A percentile compares a stretch with the other conserved stretches of the same genome.
phyloP scores from a whole-genome alignment of 2,329 filamentous ascomycete genomes.

The Xylaria sp. region DNA sequence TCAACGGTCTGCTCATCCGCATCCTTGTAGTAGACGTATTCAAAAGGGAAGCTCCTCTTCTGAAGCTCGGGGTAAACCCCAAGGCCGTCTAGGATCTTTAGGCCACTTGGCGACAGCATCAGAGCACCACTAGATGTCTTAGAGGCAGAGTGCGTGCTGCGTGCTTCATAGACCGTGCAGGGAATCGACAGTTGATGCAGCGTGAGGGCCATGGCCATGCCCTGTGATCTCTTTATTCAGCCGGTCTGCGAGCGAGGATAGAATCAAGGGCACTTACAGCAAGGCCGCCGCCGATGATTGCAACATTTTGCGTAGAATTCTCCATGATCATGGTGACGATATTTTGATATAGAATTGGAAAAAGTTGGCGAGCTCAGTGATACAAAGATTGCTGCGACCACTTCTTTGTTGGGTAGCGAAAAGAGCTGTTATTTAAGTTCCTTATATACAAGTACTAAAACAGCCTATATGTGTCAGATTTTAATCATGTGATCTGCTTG shows the following conservation, averaged over 20 bases:
- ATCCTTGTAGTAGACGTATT: constrained; percentile 54
- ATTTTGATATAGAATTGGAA: neutral
- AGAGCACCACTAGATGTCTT: constrained; percentile 57
- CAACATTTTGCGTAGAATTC: constrained; percentile 4
- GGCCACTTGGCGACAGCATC: constrained; percentile 64
- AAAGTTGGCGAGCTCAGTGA: neutral
- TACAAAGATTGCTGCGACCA: neutral
- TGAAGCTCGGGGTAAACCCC: constrained; percentile 53
- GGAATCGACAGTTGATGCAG: neutral
- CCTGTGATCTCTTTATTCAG: neutral
- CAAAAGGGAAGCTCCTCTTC: constrained; percentile 55
- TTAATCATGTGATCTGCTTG: neutral
- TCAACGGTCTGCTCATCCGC: constrained; percentile 39
- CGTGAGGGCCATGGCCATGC: neutral
- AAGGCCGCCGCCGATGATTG: constrained; percentile 17
- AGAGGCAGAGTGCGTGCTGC: neutral
- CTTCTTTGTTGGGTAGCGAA: neutral
- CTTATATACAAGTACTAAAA: neutral
- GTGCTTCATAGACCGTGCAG: neutral
- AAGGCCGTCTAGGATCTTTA: constrained; percentile 58
- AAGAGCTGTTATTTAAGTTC: neutral
- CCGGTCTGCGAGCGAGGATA: neutral
- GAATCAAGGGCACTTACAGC: neutral
- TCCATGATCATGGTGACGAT: neutral
- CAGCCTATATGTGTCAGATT: neutral